These are phyloP conservation scores for Sporobolus alterniflorus DNA, from an alignment of 202 grass and related monocot genomes.

Conservation along the genomic window DNA sequence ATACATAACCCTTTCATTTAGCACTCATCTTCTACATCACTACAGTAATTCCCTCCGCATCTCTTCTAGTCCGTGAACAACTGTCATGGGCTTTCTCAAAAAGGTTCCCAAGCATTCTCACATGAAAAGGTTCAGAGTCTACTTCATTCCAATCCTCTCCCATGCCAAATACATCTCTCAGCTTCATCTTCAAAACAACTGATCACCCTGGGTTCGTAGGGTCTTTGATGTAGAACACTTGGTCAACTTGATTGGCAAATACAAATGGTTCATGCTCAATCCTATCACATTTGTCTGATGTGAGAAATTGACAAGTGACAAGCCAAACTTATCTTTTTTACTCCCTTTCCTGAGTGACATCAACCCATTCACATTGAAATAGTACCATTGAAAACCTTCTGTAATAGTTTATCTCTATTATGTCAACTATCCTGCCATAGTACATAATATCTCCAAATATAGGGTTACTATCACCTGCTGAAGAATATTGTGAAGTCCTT, in stretches of 20 bases:
- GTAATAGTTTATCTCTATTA: background rate
- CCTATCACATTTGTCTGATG: background rate
- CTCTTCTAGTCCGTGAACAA: too few relatives aligned
- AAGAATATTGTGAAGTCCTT: background rate
- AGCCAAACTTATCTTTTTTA: background rate
- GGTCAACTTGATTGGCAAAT: background rate
- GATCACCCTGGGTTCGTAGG: background rate
- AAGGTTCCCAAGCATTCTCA: too few relatives aligned
- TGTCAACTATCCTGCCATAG: slow-evolving; percentile 2
- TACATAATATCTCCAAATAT: slow-evolving; percentile 1
- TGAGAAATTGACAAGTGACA: background rate
- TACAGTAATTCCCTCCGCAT: too few relatives aligned
- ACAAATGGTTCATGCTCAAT: background rate
- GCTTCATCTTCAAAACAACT: background rate
- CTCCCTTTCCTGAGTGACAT: background rate
- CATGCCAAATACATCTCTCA: background rate
- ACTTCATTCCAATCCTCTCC: background rate
- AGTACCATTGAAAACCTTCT: background rate
- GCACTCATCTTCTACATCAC: too few relatives aligned
- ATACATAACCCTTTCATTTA: too few relatives aligned
- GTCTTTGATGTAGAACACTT: background rate
- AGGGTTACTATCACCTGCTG: background rate
- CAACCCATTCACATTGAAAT: background rate
- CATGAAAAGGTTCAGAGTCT: too few relatives aligned
- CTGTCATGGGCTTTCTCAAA: too few relatives aligned